These are phyloP conservation scores for Melocanna baccifera DNA, from an alignment of 176 grass and related monocot species.

Conservation along the genomic window DNA sequence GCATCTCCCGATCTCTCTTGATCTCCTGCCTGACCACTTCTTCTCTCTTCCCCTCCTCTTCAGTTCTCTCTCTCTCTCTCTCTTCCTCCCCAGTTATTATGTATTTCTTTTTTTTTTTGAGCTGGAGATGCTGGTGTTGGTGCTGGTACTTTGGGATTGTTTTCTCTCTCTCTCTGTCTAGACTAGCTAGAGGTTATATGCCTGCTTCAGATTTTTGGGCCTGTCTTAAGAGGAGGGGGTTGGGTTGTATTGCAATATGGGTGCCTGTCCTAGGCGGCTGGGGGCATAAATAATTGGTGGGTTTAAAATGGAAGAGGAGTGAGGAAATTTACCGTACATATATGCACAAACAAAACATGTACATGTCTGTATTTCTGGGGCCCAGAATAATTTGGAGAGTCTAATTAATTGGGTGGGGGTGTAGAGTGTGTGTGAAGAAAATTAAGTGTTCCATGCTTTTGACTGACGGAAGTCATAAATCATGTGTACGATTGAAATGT, in stretches of 20 bases:
- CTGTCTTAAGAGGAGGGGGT: too few species aligned
- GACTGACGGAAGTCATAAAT: slow-evolving; percentile 21
- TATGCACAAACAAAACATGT: slow-evolving; percentile 22
- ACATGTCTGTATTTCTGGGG: slow-evolving; percentile 5
- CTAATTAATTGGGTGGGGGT: neutral
- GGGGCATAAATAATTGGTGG: slow-evolving; percentile 61
- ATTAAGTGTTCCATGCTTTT: slow-evolving; percentile 28
- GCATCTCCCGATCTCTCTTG: slow-evolving; percentile 48
- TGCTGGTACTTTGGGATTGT: neutral
- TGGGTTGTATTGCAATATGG: slow-evolving; percentile 39
- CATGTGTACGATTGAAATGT: neutral
- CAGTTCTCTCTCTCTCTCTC: neutral
- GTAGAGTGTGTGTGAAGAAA: neutral
- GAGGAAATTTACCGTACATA: neutral
- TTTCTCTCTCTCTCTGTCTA: neutral
- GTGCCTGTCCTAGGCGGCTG: slow-evolving; percentile 50
- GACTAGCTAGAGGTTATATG: neutral
- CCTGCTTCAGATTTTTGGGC: slow-evolving; percentile 33
- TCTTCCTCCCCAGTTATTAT: slow-evolving; percentile 19
- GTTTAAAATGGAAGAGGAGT: slow-evolving; percentile 16
- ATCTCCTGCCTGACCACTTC: slow-evolving; percentile 38
- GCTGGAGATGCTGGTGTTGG: neutral
- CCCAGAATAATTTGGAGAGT: slow-evolving; percentile 7
- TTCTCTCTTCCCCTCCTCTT: slow-evolving; percentile 16
- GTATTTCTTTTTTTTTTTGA: neutral